A percentile compares a stretch with the other conserved stretches of the same genome.
phyloP scores from a whole-genome alignment of 2,329 filamentous ascomycete genomes.

The Colletotrichum chlorophyti region DNA sequence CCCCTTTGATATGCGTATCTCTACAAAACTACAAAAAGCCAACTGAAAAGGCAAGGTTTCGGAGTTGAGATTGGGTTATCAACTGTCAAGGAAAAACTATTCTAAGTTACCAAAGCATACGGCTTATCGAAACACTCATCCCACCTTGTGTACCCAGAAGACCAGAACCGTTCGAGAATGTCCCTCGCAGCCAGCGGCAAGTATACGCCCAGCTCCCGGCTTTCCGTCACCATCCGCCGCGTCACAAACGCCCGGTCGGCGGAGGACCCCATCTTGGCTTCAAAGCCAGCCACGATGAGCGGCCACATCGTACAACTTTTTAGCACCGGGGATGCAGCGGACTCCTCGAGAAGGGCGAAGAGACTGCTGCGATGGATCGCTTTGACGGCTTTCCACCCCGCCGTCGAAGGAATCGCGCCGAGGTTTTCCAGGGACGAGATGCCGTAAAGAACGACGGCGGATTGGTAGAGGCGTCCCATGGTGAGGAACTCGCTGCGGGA shows the following conservation, averaged over 20 bases:
- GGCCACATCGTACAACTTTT: slow-evolving; percentile 4
- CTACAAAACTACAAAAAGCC: too few species aligned
- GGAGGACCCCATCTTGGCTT: neutral
- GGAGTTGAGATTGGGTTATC: neutral
- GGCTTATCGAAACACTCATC: slow-evolving; percentile 20
- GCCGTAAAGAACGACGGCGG: slow-evolving; percentile 42
- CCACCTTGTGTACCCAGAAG: neutral
- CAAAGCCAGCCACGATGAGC: slow-evolving; percentile 13
- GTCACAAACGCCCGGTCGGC: neutral
- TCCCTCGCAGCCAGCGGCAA: neutral
- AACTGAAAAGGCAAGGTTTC: too few species aligned
- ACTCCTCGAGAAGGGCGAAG: slow-evolving; percentile 27
- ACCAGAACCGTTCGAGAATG: slow-evolving; percentile 10
- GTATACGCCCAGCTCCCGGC: neutral
- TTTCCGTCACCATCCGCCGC: neutral
- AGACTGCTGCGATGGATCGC: slow-evolving; percentile 26
- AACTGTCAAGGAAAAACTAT: neutral
- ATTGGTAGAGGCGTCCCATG: slow-evolving; percentile 37
- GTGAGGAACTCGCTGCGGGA: slow-evolving; percentile 13
- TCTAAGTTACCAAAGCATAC: neutral
- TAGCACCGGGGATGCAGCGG: neutral
- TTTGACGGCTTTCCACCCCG: slow-evolving; percentile 20
- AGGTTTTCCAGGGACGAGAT: slow-evolving; percentile 43
- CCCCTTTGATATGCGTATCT: too few species aligned
- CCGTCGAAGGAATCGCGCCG: slow-evolving; percentile 33